phyloP scores from a whole-genome alignment of 306 rosid species.

The Ziziphus jujuba region DNA sequence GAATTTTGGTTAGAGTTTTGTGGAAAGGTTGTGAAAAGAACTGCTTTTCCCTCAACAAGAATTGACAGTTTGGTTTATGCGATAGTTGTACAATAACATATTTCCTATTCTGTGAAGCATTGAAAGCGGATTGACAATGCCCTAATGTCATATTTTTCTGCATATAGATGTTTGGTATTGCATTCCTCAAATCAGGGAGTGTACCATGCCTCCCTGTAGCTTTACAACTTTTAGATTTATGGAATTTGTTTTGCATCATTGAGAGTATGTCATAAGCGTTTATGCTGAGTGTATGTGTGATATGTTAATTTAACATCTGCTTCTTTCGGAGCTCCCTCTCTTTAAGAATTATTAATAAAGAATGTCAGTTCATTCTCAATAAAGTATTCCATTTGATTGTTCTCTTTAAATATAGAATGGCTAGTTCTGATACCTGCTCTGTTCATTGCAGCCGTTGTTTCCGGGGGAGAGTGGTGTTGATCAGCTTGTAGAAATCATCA shows the following conservation, averaged over 20 bases:
- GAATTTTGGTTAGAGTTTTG: not conserved
- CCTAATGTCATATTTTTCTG: too few species aligned
- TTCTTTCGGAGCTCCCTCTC: not conserved
- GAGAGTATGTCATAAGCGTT: not conserved
- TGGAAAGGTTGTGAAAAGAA: not conserved
- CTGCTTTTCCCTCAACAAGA: not conserved
- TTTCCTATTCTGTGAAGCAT: slow-evolving; percentile 1
- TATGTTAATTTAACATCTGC: not conserved
- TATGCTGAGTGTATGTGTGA: not conserved
- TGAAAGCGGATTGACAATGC: not conserved
- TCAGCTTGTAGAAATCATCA: slow-evolving; percentile 95
- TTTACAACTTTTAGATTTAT: too few species aligned
- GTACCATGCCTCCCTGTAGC: too few species aligned
- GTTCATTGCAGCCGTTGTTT: slow-evolving; percentile 81
- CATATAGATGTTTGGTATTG: too few species aligned
- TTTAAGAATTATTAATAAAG: not conserved
- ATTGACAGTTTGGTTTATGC: not conserved
- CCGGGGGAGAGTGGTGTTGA: slow-evolving; percentile 98
- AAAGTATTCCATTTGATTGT: too few species aligned
- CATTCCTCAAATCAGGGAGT: too few species aligned
- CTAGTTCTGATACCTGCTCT: slow-evolving; percentile 28
- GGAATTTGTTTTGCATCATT: not conserved
- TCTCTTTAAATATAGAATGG: not conserved
- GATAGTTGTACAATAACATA: not conserved
- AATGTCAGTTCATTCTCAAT: too few species aligned